These are phyloP conservation scores for Pneumocystis jirovecii DNA, from an alignment of 1,139 yeast species.

Conservation along the genomic window DNA sequence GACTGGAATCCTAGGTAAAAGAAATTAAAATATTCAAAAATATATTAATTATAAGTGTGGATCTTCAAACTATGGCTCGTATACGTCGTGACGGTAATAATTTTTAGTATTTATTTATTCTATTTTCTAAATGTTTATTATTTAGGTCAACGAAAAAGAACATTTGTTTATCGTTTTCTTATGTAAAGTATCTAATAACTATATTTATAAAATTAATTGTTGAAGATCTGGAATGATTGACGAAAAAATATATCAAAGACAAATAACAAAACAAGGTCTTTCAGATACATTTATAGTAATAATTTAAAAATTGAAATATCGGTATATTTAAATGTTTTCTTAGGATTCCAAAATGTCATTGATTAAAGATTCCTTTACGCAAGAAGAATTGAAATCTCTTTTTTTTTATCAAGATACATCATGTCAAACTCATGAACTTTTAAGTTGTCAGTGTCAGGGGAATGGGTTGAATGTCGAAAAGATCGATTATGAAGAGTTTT, in stretches of 20 bases:
- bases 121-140: background rate
- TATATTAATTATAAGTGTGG: constrained; percentile 79
- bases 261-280: constrained; percentile 64
- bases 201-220: constrained; percentile 14
- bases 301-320: constrained; percentile 25
- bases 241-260: constrained; percentile 91
- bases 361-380: background rate
- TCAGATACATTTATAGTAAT: constrained; percentile 52
- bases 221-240: constrained; percentile 75
- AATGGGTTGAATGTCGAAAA: constrained; percentile 12
- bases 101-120: background rate
- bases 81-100: constrained; percentile 70
- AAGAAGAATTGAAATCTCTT: background rate
- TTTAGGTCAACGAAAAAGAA: constrained; percentile 32
- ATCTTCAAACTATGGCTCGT: constrained; percentile 90
- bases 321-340: constrained; percentile 65
- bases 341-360: constrained; percentile 20
- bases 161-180: constrained; percentile 74
- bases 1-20: constrained; percentile 28
- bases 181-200: background rate
- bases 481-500: constrained; percentile 4
- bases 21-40: background rate
- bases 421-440: constrained; percentile 71
- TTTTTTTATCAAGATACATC: constrained; percentile 32
- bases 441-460: constrained; percentile 48